Conservation (phyloP, 345 rosid genomes). For the Pistacia atlantica region DNA sequence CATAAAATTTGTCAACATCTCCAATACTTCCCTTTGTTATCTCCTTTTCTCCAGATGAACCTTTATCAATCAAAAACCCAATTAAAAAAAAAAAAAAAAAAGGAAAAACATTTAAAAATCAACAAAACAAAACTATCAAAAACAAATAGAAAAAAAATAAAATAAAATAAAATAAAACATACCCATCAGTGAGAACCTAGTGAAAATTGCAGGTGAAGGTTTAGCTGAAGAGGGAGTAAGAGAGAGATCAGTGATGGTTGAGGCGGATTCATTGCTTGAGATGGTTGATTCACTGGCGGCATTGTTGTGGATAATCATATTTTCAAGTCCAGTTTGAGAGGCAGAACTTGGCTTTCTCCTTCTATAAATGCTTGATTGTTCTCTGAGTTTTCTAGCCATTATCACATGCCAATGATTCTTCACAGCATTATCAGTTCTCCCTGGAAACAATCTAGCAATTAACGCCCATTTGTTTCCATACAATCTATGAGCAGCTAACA, state of each 20-base stretch:
- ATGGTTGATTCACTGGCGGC: conserved; percentile 46
- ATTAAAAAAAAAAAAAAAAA: background rate
- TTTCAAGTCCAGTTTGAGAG: conserved; percentile 15
- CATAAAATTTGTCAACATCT: conserved; percentile 22
- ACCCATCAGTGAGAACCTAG: conserved; percentile 36
- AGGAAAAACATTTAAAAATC: background rate
- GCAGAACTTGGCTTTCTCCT: conserved; percentile 44
- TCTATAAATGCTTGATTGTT: conserved; percentile 52
- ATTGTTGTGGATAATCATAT: conserved; percentile 22
- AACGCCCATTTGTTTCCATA: conserved; percentile 94
- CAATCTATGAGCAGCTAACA: conserved; percentile 63
- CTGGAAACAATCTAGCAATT: conserved; percentile 83
- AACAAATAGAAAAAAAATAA: background rate
- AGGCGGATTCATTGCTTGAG: conserved; percentile 53
- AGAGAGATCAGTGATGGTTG: conserved; percentile 62
- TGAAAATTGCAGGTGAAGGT: conserved; percentile 21
- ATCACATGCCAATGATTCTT: conserved; percentile 98
- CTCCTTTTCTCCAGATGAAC: conserved; percentile 29
- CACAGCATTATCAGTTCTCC: conserved; percentile 93
- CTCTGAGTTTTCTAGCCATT: conserved; percentile 84
- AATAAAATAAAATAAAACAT: background rate
- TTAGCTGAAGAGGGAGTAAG: conserved; percentile 57
- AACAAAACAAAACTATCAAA: background rate
- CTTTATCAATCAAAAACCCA: conserved; percentile 24
- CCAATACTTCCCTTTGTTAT: conserved; percentile 13